Evolutionary conservation across 306 rosid genomes (phyloP), one percentile per base, ranked within the genome.

Genomic region (Castanea mollissima): DNA sequence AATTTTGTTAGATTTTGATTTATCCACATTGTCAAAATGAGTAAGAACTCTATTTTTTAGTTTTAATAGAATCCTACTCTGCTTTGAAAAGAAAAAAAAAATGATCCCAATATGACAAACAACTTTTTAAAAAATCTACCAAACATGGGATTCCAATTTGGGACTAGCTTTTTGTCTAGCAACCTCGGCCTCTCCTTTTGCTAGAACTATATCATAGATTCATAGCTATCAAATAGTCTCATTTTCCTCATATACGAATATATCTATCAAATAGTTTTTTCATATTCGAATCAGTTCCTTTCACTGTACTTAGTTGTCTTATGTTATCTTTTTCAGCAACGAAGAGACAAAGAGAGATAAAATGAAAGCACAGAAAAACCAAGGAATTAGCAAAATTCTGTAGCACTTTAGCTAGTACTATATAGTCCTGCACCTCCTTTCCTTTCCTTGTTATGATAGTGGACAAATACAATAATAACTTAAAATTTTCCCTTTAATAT

Each of bases 81-180:
- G 46, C 46, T 41, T 41, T 38, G 46, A 38, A 38, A 38, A 38
- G 46, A 7, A 38, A 8, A 10, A 25, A 10, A 25, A 60, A 68
- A 34, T 27, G 75, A 72, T 71, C 72, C 83, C 74, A 62, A 81
- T 62, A 80, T 78, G 92, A 84, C 91, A 92, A 86, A 81, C 76
- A 73, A 90, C 94, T 88, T 87, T 9, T 8, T 3, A 31, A 32
- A 69, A 82, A 84, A 87, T 84, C 77, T 56, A 82, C 41, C n/a
- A 55, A 58, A 73, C 76, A 57, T 56, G 85, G 71, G 73, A 76
- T 73, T 80, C 74, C 79, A 73, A 69, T 41, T 59, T 51, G 74
- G 76, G 63, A 74, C 79, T 49, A 52, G 23, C 55, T 55, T 80
- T 76, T 57, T 81, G 81, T 75, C 81, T 49, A 56, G 84, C 35